These are phyloP conservation scores for Myotisia sp. DNA, from an alignment of 2,329 filamentous ascomycete species.

Conservation along the genomic window DNA sequence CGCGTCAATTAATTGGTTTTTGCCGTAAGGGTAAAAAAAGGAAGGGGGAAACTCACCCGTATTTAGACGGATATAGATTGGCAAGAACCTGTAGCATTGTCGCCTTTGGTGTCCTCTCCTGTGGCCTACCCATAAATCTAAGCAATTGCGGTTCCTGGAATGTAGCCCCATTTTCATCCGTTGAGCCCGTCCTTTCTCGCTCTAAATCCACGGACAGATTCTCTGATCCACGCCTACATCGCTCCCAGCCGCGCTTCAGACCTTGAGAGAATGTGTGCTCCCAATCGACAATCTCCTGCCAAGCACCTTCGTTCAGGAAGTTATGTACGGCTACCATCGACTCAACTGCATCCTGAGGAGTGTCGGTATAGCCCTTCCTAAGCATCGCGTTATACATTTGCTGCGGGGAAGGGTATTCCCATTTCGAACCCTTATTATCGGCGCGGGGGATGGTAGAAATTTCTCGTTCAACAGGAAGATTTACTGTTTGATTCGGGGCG, in stretches of 20 bases:
- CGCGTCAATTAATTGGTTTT: not conserved
- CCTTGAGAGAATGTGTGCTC: constrained; percentile 72
- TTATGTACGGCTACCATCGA: constrained; percentile 97
- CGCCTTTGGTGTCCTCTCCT: constrained; percentile 84
- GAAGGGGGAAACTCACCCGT: constrained; percentile 42
- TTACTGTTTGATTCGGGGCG: constrained; percentile 55
- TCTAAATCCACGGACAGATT: constrained; percentile 44
- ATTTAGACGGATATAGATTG: constrained; percentile 64
- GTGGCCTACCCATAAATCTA: constrained; percentile 76
- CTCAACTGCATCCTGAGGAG: constrained; percentile 82
- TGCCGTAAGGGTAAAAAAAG: constrained; percentile 3
- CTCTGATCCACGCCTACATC: constrained; percentile 60
- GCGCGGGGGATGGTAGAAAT: constrained; percentile 82
- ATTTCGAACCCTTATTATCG: constrained; percentile 56
- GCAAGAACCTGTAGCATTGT: constrained; percentile 68
- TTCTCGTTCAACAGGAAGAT: constrained; percentile 68
- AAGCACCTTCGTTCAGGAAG: constrained; percentile 93
- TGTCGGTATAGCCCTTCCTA: constrained; percentile 90
- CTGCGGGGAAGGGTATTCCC: constrained; percentile 96
- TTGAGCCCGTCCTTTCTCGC: constrained; percentile 31
- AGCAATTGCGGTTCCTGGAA: constrained; percentile 54
- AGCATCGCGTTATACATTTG: constrained; percentile 99
- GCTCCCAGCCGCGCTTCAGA: constrained; percentile 54
- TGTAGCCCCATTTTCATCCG: constrained; percentile 14
- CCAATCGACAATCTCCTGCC: constrained; percentile 90